Evolutionary conservation across 306 rosid genomes (phyloP), one percentile per base, ranked within the genome.

Genomic region (Crotalaria pallida): DNA sequence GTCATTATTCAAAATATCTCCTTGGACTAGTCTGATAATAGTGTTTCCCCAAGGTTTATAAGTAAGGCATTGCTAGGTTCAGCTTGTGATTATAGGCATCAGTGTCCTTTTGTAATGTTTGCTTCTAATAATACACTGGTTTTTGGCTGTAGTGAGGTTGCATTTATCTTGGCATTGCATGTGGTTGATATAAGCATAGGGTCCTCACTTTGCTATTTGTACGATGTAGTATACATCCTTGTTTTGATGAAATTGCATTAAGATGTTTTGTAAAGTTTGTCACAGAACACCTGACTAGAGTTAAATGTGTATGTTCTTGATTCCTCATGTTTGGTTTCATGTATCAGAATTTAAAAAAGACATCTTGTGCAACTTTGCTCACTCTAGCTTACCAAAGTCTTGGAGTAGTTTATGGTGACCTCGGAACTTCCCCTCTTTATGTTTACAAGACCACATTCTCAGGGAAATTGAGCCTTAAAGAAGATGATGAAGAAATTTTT

Each of bases 361-460:
- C 74, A 22, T 84, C 93, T 9, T 78, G 77, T 57, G 69, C 81
- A 60, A 74, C 78, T 52, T 79, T 90, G 77, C 84, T 88, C 23
- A 81, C 83, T 56, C 65, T 90, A 60, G 96, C 92, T 18, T 90
- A 90, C 73, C 96, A 90, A 76, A 90, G 96, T 78, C 87, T 90
- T 47, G 96, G 96, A 71, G 89, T 90, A 21, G 95, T 90, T 23
- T 90, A 90, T 70, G 96, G 96, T 5, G 96, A 90, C 78, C 88
- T 90, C 51, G 84, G 96, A 40, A 90, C 88, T 62, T 90, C 95
- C 58, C 95, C 96, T 53, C 89, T 90, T 3, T 90, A 88, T 81
- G 96, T 90, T 68, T 90, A 90, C 84, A 88, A 86, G 72, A 88
- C 90, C 69, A 81, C 92, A 36, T 88, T 90, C 79, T 86, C 95